A percentile compares a stretch with the other conserved stretches of the same genome.
Conservation (phyloP, 2,329 filamentous ascomycete genomes). For the Ophiocordyceps unilateralis region DNA sequence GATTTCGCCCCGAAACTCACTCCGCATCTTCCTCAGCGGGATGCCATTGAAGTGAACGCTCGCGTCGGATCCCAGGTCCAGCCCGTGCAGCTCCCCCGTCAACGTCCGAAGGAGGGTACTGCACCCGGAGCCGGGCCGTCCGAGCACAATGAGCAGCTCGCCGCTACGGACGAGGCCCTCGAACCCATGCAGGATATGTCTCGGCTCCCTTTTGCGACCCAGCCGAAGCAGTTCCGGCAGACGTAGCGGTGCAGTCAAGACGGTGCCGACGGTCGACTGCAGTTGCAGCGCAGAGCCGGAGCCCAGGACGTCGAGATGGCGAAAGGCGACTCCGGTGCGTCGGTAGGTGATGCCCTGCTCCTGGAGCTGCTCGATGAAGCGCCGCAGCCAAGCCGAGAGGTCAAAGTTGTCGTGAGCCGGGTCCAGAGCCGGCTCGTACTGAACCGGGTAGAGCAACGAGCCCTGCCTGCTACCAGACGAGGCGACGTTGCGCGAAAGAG, state of each 20-base stretch:
- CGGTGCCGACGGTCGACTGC: slow-evolving; percentile 47
- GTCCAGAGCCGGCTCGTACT: slow-evolving; percentile 17
- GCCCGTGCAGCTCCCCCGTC: slow-evolving; percentile 39
- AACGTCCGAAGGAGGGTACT: slow-evolving; percentile 46
- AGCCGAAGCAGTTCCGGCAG: slow-evolving; percentile 36
- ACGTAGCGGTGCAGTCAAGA: slow-evolving; percentile 39
- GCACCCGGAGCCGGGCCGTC: slow-evolving; percentile 47
- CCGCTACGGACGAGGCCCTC: slow-evolving; percentile 46
- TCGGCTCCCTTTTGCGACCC: slow-evolving; percentile 22
- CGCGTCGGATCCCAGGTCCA: slow-evolving; percentile 31
- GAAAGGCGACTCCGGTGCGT: slow-evolving; percentile 44
- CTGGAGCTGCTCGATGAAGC: slow-evolving; percentile 25
- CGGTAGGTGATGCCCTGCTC: slow-evolving; percentile 35
- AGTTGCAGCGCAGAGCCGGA: slow-evolving; percentile 50
- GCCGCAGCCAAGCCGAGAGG: slow-evolving; percentile 21
- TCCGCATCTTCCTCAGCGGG: slow-evolving; percentile 32
- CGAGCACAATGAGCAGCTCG: slow-evolving; percentile 53
- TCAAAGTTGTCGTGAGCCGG: slow-evolving; percentile 22
- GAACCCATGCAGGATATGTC: slow-evolving; percentile 46
- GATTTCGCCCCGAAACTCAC: slow-evolving; percentile 46
- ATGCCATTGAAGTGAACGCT: slow-evolving; percentile 46
- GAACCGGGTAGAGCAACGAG: slow-evolving; percentile 7
- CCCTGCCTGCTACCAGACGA: slow-evolving; percentile 4
- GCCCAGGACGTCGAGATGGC: slow-evolving; percentile 48
- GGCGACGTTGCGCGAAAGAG: slow-evolving; percentile 14